phyloP scores from a whole-genome alignment of 2,329 filamentous ascomycete genomes.

The Ophiognomonia clavigignenti-juglandacearum region DNA sequence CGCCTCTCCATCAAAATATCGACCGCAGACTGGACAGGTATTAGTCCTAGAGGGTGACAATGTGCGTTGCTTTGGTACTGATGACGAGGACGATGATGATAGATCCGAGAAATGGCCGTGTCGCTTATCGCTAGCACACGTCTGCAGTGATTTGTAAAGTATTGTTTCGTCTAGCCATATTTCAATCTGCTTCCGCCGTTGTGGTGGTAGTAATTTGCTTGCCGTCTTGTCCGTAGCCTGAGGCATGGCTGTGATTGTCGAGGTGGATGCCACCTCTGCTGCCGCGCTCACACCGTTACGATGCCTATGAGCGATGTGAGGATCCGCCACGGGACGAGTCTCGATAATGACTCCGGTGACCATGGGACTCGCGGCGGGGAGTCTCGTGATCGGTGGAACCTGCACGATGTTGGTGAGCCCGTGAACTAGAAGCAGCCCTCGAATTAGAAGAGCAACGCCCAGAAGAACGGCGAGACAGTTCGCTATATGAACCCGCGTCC shows the following conservation, averaged over 20 bases:
- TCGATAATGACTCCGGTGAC: neutral
- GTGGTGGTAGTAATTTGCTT: slow-evolving; percentile 4
- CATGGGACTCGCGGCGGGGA: neutral
- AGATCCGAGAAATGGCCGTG: slow-evolving; percentile 5
- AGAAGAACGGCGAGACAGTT: no score
- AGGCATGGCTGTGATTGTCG: neutral
- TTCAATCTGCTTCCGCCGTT: slow-evolving; percentile 8
- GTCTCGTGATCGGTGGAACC: neutral
- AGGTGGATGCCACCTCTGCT: neutral
- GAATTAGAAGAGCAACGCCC: no score
- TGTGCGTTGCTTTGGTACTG: neutral
- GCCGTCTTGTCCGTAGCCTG: neutral
- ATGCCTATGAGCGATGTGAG: no score
- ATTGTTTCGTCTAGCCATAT: slow-evolving; percentile 11
- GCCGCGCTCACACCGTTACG: no score
- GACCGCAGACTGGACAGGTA: slow-evolving; percentile 6
- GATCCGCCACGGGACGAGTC: neutral
- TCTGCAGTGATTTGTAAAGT: neutral
- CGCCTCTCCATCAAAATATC: neutral
- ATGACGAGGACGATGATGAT: neutral
- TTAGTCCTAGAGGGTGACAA: neutral
- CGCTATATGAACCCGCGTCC: no score
- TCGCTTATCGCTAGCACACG: neutral
- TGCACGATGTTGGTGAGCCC: neutral
- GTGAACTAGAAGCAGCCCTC: no score